phyloP scores from a whole-genome alignment of 2,329 filamentous ascomycete genomes.

The Aspergillus unguis region DNA sequence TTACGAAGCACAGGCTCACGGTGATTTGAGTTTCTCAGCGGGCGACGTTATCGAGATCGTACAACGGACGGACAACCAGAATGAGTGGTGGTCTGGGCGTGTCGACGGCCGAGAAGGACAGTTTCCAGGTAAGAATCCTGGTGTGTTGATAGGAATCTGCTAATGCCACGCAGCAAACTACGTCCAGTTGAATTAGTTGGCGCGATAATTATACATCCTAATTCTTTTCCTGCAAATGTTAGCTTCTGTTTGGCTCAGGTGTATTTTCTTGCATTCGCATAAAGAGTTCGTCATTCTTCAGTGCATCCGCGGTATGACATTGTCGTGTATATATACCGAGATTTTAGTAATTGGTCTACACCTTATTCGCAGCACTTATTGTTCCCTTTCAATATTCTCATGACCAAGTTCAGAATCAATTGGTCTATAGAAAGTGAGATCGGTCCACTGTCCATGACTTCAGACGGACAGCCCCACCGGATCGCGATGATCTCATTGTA shows the following conservation, averaged over 20 bases:
- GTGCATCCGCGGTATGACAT: constrained; percentile 1
- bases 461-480: neutral
- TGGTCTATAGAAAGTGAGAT: neutral
- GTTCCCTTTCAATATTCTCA: too few relatives aligned
- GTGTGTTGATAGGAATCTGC: neutral
- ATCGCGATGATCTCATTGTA: constrained; percentile 7
- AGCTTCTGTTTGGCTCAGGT: constrained; percentile 7
- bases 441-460: neutral
- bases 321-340: constrained; percentile 10
- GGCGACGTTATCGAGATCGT: constrained; percentile 91
- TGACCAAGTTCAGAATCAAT: too few relatives aligned
- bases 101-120: constrained; percentile 78
- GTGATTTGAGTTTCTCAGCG: constrained; percentile 83
- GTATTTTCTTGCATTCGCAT: constrained; percentile 1
- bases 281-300: constrained; percentile 3
- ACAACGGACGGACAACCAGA: constrained; percentile 77
- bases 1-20: constrained; percentile 91
- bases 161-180: constrained; percentile 35
- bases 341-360: neutral
- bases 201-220: constrained; percentile 11
- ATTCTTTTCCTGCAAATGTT: constrained; percentile 7
- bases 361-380: too few relatives aligned
- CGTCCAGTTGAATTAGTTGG: constrained; percentile 31
- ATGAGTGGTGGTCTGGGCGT: constrained; percentile 95
- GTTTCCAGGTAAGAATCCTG: constrained; percentile 73